These are phyloP conservation scores for Cucurbita ficifolia DNA, from an alignment of 306 rosid species.

Conservation along the genomic window DNA sequence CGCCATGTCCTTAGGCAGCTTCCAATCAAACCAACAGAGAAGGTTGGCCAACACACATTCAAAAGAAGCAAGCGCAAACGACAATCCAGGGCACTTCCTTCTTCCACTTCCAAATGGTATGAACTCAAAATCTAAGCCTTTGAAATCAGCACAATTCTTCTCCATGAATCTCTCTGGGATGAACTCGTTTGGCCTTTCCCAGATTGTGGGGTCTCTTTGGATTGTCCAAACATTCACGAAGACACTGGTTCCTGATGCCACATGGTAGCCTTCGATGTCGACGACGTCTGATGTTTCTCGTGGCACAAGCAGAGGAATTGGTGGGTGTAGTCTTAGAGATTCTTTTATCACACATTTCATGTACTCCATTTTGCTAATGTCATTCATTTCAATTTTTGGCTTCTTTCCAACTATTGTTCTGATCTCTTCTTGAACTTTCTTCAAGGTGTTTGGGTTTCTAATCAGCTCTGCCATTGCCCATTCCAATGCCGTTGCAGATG, in stretches of 20 bases:
- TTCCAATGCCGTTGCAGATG: constrained; percentile 16
- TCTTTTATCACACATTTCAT: constrained; percentile 35
- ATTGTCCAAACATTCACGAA: constrained; percentile 29
- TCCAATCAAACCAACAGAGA: background rate
- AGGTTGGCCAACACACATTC: background rate
- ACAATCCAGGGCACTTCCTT: background rate
- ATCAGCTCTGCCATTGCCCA: constrained; percentile 41
- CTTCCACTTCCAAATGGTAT: background rate
- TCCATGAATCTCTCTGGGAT: constrained; percentile 24
- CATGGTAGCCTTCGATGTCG: constrained; percentile 19
- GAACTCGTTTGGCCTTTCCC: constrained; percentile 26
- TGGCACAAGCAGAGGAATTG: constrained; percentile 20
- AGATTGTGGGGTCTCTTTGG: constrained; percentile 22
- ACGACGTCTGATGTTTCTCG: constrained; percentile 13
- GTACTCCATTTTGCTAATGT: constrained; percentile 30
- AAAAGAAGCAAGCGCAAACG: background rate
- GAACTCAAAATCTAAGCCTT: background rate
- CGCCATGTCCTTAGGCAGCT: background rate
- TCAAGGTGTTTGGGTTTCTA: constrained; percentile 26
- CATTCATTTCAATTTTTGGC: constrained; percentile 17
- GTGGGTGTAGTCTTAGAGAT: constrained; percentile 32
- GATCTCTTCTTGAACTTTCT: constrained; percentile 43
- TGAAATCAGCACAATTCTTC: background rate
- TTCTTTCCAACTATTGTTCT: constrained; percentile 30
- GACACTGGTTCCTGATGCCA: constrained; percentile 23